Base-by-base conservation (phyloP, 768 basidiomycete species). In the Podaxis sp. region DNA sequence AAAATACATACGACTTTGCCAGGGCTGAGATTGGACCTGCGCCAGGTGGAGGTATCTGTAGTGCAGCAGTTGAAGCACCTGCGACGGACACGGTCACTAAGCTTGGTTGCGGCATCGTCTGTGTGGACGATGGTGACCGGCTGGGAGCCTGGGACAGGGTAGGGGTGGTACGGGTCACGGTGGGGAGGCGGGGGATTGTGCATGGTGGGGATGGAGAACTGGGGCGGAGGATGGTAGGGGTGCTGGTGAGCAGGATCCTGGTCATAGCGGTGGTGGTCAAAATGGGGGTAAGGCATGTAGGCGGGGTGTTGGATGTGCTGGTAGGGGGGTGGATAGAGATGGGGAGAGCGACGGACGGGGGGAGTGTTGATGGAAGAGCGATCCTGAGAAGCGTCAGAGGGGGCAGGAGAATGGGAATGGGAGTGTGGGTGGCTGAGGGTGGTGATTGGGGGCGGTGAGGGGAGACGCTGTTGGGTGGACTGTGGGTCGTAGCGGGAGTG, bases 21-120 rank as follows among this genome's bases (percentile, higher is more conserved):
- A 1, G 90, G 90, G 63, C 84, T 87, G 63, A 93, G 82, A 69
- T 89, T 91, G 15, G 85, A 87, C 64, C 91, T 76, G 38, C 91
- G 76, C 91, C 91, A 93, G 26, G 90, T 92, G 55, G 87, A 88
- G 36, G 91, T 92, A 66, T 93, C 91, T 13, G 91, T 91, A 26
- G 90, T 92, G 72, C 88, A 87, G 73, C 91, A 93, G 72, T 93
- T 93, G 82, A 89, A 92, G 74, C 91, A 93, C 52, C 90, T 78
- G 40, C 91, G 75, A 28, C 91, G 82, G 54, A 93, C 87, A 44
- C 89, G 82, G 70, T 91, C 89, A 70, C 85, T 88, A 60, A 92
- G 79, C 75, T 93, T 93, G 0, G 90, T 91, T 1, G 89, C 83
- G 0, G 91, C 91, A 66, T 93, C 91, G 72, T 91, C 89, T 0